Evolutionary conservation across 2,329 filamentous ascomycete genomes (phyloP).

Genomic region (Stachybotrys chartarum): DNA sequence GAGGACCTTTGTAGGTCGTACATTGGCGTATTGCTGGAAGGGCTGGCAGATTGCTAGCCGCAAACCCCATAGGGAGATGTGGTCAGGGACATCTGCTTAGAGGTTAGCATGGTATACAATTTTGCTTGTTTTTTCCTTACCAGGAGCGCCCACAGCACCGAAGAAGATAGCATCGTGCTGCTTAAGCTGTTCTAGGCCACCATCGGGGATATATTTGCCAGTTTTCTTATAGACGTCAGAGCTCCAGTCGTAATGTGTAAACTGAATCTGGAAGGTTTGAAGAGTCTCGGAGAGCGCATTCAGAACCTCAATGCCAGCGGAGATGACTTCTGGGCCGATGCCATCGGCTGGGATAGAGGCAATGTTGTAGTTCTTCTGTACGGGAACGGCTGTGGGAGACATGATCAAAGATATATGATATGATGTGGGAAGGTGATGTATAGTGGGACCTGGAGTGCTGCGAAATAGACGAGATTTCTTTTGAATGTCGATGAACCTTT

Average conservation of each 20-base stretch:
- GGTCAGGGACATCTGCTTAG: constrained; percentile 45
- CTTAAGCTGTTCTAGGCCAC: constrained; percentile 45
- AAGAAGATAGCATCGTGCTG: constrained; percentile 61
- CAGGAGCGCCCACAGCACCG: constrained; percentile 54
- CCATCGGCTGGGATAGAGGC: constrained; percentile 64
- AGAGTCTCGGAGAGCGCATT: constrained; percentile 41
- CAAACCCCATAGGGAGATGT: constrained; percentile 60
- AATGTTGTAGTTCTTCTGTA: constrained; percentile 37
- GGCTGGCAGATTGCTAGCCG: constrained; percentile 60
- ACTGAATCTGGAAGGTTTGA: constrained; percentile 41
- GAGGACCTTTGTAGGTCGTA: constrained; percentile 56
- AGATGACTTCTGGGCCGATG: constrained; percentile 62
- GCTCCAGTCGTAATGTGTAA: constrained; percentile 56
- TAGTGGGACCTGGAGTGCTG: background rate
- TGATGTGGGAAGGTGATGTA: background rate
- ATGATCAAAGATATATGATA: constrained; percentile 3
- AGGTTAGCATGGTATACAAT: constrained; percentile 7
- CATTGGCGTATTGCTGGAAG: constrained; percentile 63
- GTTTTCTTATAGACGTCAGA: constrained; percentile 48
- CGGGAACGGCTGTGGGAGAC: constrained; percentile 13
- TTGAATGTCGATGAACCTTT: background rate
- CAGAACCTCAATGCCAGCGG: constrained; percentile 54
- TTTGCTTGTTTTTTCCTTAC: too few relatives aligned
- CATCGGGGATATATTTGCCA: constrained; percentile 32
- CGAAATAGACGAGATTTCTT: background rate